Conservation (phyloP, 2,329 filamentous ascomycete genomes). For the Achaetomium macrosporum region DNA sequence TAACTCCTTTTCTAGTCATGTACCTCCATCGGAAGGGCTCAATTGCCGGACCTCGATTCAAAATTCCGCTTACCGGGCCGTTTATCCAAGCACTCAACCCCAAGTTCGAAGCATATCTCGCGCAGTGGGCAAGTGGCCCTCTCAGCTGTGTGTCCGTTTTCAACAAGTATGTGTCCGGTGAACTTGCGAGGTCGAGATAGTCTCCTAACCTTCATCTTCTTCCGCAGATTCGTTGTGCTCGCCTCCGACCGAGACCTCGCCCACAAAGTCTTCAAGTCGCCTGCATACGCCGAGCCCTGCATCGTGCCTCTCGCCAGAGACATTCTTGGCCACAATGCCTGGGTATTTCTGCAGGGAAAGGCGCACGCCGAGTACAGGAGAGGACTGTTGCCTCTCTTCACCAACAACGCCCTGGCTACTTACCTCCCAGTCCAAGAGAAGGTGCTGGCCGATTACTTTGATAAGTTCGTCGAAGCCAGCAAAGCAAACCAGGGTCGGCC, state of each 20-base stretch:
- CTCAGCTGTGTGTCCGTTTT: slow-evolving; percentile 79
- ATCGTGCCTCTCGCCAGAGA: slow-evolving; percentile 93
- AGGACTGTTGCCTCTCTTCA: slow-evolving; percentile 91
- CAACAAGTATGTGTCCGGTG: slow-evolving; percentile 80
- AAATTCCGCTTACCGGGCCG: slow-evolving; percentile 66
- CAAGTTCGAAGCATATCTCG: slow-evolving; percentile 65
- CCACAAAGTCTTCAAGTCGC: slow-evolving; percentile 95
- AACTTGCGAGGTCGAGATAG: no score
- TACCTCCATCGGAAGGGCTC: slow-evolving; percentile 57
- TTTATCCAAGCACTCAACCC: slow-evolving; percentile 71
- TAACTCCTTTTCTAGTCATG: slow-evolving; percentile 39
- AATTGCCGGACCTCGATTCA: slow-evolving; percentile 58
- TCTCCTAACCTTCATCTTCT: no score
- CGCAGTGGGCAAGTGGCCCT: slow-evolving; percentile 72
- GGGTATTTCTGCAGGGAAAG: slow-evolving; percentile 97
- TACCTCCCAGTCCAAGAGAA: slow-evolving; percentile 92
- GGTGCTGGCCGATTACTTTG: slow-evolving; percentile 83
- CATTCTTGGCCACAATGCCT: slow-evolving; percentile 85
- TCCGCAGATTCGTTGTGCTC: slow-evolving; percentile 98
- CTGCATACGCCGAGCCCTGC: slow-evolving; percentile 85
- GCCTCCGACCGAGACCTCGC: slow-evolving; percentile 95
- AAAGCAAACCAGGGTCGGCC: slow-evolving; percentile 66
- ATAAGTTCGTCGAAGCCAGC: slow-evolving; percentile 70
- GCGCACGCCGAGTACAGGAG: slow-evolving; percentile 95
- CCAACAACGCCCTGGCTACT: slow-evolving; percentile 74